Base-by-base conservation (phyloP, 2,329 filamentous ascomycete genomes). In the Beauveria sp. region DNA sequence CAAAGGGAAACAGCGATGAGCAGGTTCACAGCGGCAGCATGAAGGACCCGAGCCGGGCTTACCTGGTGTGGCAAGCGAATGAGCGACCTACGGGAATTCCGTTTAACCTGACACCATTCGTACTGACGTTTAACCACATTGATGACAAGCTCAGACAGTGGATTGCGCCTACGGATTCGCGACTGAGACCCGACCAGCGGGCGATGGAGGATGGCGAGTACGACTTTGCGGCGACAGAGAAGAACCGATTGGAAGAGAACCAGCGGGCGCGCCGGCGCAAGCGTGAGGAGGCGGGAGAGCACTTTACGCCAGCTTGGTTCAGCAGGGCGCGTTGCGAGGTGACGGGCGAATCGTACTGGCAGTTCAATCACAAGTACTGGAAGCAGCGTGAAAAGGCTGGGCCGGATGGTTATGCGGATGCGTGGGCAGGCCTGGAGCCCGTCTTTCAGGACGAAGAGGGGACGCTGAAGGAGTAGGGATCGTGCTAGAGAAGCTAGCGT, bases 181-280 rank as follows among this genome's bases (percentile, higher is more conserved):
- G 95, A n/a, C 79, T 96, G 38, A 83, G 95, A 34, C 93, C 95
- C 0, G 95, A 99, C 74, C 95, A 99, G 77, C 84, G 95, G 12
- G 95, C 95, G 2, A 99, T 99, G 95, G 95, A 99, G 73, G 93
- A 98, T 64, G 95, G 93, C n/a, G 86, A 93, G 74, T 99, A 99
- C 71, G 93, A 98, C 70, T 81, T 95, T 63, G 95, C 95, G 1
- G 95, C 93, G 0, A 85, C 84, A 5, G 95, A 99, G 79, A 99
- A 99, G 84, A 95, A 93, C 70, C 83, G 95, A 1, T 84, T 99
- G 0, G 95, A 99, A 74, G 90, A 97, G 77, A 92, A 87, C 65
- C 95, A 99, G 79, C 82, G 95, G 63, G 86, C 87, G 10, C 87
- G 88, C 62, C 79, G 95, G 64, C 78, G 90, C 60, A 77, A 81